Evolutionary conservation across 352 stramenopile genomes (phyloP), one percentile per base, ranked within the genome.

Genomic region (Globisporangium abappressorium): DNA sequence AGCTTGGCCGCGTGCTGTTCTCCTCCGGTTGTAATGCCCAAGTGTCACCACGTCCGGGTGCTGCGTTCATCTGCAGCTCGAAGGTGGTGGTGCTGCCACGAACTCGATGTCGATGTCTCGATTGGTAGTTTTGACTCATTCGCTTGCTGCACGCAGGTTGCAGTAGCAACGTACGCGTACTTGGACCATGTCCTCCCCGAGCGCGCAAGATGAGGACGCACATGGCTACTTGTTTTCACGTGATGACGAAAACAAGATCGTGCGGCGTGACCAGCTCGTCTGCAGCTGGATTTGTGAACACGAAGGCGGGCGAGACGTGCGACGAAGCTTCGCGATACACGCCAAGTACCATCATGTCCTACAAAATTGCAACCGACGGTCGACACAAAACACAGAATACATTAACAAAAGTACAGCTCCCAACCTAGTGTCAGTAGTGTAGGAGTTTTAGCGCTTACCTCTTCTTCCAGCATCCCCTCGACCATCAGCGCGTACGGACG

Each of bases 221-320:
- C 28, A 30, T 30, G 28, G 28, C 28, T 30, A 30, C 28, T 30
- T 30, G 28, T 3, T 30, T 43, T 58, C 69, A 91, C 62, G 80
- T 85, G 24, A 92, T 85, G 26, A 92, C 74, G 73, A 92, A 91
- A 49, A 92, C 68, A 7, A 87, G 65, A 65, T 94, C 85, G 18
- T 89, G 70, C 3, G 81, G 72, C 30, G 77, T 75, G 8, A 94
- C 72, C 9, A 91, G 64, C 28, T 89, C 81, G 56, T 88, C 84
- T 53, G 78, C 64, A n/a, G 75, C 64, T 7, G 83, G 83, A 38
- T 91, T 93, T 9, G 82, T 89, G 55, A 90, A 72, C 28, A 93
- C 85, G 70, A 74, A 87, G 26, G 78, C 73, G 2, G 83, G 83
- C 26, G 78, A 78, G 5, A 74, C 72, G 59, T 62, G 74, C 22